Conservation (phyloP, 352 stramenopile species). For the Phytopythium sindhum region DNA sequence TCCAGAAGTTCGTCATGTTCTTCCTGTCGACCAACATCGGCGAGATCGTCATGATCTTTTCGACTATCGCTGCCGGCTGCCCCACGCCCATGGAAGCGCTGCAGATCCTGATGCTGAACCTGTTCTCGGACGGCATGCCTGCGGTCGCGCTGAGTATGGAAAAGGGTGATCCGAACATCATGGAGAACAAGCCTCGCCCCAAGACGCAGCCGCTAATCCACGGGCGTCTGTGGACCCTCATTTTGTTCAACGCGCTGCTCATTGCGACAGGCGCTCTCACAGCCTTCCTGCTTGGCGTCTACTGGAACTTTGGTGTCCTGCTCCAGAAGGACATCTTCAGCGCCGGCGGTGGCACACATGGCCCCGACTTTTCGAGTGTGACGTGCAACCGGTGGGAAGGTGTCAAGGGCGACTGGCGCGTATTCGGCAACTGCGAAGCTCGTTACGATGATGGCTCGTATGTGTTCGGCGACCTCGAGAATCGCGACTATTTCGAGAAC, state of each 20-base stretch:
- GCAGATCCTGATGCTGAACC: constrained; percentile 98
- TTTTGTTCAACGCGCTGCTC: constrained; percentile 53
- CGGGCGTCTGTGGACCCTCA: constrained; percentile 61
- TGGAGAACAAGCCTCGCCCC: constrained; percentile 53
- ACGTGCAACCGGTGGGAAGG: constrained; percentile 56
- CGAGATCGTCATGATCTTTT: constrained; percentile 88
- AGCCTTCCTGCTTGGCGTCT: constrained; percentile 56
- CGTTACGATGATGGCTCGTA: constrained; percentile 35
- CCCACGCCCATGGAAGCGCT: constrained; percentile 92
- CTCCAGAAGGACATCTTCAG: constrained; percentile 52
- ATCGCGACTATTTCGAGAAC: constrained; percentile 30
- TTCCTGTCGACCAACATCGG: constrained; percentile 97
- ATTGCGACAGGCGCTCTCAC: constrained; percentile 38
- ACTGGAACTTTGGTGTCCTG: constrained; percentile 68
- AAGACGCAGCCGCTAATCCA: constrained; percentile 56
- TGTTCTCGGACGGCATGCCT: constrained; percentile 96
- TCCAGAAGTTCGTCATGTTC: constrained; percentile 98
- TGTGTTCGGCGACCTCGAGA: constrained; percentile 42
- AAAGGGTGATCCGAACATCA: constrained; percentile 62
- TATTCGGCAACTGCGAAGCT: constrained; percentile 54
- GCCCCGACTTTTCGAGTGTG: constrained; percentile 51
- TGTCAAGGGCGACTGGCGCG: constrained; percentile 40
- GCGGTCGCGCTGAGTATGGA: constrained; percentile 71
- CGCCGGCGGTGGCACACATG: constrained; percentile 32
- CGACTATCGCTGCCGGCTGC: constrained; percentile 52